Evolutionary conservation across 2,329 filamentous ascomycete genomes (phyloP).

Genomic region (Penicillium sp.): DNA sequence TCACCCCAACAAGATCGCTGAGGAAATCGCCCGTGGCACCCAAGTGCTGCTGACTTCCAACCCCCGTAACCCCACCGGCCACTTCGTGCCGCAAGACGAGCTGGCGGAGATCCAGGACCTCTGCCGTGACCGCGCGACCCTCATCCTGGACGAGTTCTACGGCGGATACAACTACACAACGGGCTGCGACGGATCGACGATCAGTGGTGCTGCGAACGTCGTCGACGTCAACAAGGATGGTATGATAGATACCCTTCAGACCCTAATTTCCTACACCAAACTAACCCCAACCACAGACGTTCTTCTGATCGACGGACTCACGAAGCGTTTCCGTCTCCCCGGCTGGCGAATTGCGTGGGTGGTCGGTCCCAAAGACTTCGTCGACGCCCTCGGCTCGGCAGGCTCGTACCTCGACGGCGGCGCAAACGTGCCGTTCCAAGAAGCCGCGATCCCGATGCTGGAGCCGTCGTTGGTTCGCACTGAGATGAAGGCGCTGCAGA

Average conservation of each 20-base stretch:
- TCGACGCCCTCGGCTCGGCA: slow-evolving; percentile 83
- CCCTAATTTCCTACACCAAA: background rate
- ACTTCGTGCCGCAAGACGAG: slow-evolving; percentile 75
- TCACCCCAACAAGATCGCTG: slow-evolving; percentile 82
- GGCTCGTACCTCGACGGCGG: slow-evolving; percentile 91
- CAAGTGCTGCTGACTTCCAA: slow-evolving; percentile 90
- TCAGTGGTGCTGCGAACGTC: slow-evolving; percentile 81
- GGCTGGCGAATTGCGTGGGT: slow-evolving; percentile 98
- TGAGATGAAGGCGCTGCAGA: slow-evolving; percentile 84
- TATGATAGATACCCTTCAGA: slow-evolving; percentile 16
- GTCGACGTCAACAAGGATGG: slow-evolving; percentile 74
- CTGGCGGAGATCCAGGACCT: slow-evolving; percentile 86
- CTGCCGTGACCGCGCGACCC: slow-evolving; percentile 77
- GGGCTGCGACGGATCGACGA: slow-evolving; percentile 79
- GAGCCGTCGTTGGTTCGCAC: slow-evolving; percentile 67
- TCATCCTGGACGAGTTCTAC: slow-evolving; percentile 97
- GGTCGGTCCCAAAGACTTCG: slow-evolving; percentile 88
- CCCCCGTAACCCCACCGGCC: slow-evolving; percentile 85
- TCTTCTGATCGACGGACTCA: slow-evolving; percentile 87
- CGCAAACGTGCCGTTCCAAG: slow-evolving; percentile 89
- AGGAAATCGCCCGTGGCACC: slow-evolving; percentile 77
- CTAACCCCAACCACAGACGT: slow-evolving; percentile 50
- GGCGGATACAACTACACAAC: slow-evolving; percentile 91
- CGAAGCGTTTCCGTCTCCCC: slow-evolving; percentile 90
- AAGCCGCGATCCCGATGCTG: slow-evolving; percentile 88